These are phyloP conservation scores for Rhynchospora breviuscula DNA, from an alignment of 176 grass and related monocot genomes.

Conservation along the genomic window DNA sequence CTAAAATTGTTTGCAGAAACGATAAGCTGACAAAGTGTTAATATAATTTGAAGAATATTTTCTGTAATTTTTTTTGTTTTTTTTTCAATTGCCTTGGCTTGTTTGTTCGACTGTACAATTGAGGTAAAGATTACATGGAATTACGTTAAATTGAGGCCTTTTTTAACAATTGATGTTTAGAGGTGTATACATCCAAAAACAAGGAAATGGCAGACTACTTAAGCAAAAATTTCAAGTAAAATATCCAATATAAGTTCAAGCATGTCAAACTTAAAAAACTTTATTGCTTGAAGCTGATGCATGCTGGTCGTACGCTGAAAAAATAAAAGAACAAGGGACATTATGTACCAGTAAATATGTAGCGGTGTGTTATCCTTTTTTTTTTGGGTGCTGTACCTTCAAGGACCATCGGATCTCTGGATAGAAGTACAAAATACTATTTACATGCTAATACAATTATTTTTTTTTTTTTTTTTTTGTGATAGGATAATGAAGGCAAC, in stretches of 20 bases:
- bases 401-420: not conserved
- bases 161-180: no score
- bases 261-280: not conserved
- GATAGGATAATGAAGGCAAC: slow-evolving; percentile 54
- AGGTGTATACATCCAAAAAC: no score
- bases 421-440: not conserved
- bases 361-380: not conserved
- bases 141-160: not conserved
- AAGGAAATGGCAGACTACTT: no score
- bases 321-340: not conserved
- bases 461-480: slow-evolving; percentile 21
- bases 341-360: not conserved
- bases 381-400: not conserved
- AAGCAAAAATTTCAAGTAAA: not conserved
- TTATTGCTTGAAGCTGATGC: not conserved
- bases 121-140: not conserved
- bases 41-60: not conserved
- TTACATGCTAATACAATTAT: not conserved
- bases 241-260: not conserved
- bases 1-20: not conserved
- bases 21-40: not conserved
- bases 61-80: not conserved
- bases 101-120: not conserved
- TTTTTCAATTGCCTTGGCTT: not conserved
- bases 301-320: not conserved